Evolutionary conservation across 2,329 filamentous ascomycete genomes (phyloP), one percentile per base, ranked within the genome.

Genomic region (Verticillium nubilum): DNA sequence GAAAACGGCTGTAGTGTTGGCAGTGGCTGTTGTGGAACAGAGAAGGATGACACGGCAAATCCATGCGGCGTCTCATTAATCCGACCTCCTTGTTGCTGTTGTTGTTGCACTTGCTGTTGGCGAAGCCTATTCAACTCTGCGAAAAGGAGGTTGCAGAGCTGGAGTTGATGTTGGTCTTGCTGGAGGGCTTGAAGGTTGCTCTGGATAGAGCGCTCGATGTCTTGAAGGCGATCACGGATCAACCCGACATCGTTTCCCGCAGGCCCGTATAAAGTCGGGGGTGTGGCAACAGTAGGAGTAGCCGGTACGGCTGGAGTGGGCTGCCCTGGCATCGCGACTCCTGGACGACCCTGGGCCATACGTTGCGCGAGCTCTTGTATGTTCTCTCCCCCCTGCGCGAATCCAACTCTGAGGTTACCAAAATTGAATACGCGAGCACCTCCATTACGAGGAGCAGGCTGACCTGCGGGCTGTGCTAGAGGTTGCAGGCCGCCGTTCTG

Each of bases 351-450:
- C 23, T 79, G 67, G 27, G 84, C 85, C 65, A 90, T 78, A 61
- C 85, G 84, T 61, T 87, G 84, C 5, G 85, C 86, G 64, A 91
- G 76, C 63, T 91, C 87, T 59, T 86, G 82, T 33, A 91, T 80
- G 60, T 91, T 84, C 23, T 81, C 76, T 72, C 73, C 87, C 71
- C 73, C 89, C 78, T 90, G 87, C n/a, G 88, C 90, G 66, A 94
- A 90, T 0, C 88, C 90, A 25, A 95, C 76, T 28, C 90, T 80
- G 31, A 95, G 76, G 2, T 91, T 91, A 0, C 91, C 91, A 54
- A 95, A 75, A 65, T 91, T 89, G 66, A 89, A 87, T 59, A 91
- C 80, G 50, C 86, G 80, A 62, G 86, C 81, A 56, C 82, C 78
- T 13, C 69, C 72, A 52, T 53, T 63, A 9, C 63, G 67, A 15